Evolutionary conservation across 805 yeast genomes (phyloP), one percentile per base, ranked within the genome.

Genomic region (Priceomyces castillae): DNA sequence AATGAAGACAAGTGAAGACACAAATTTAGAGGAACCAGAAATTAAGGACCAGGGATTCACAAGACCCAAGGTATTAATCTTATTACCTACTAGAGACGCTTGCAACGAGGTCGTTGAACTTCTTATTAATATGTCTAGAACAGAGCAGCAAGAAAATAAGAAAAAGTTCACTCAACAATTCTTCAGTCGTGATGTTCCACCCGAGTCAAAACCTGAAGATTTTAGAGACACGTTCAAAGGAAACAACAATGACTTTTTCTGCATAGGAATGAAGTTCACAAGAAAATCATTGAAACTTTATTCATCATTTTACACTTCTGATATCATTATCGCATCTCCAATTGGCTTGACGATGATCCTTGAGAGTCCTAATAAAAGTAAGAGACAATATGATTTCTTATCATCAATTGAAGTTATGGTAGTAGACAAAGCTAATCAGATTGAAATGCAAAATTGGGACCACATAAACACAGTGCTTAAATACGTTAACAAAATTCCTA

Each of bases 11-110:
- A 73, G 43, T 58, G 67, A 45, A 7, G 67, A 69, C 19, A 50
- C 48, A 11, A 28, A 48, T 3, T 56, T 54, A 2, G 57, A 60
- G 51, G 82, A 77, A 46, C 78, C 78, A 10, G 95, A 88, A 54
- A 74, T 76, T 50, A 70, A 95, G 43, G 99, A 94, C 61, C 98
- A 94, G 63, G 98, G 99, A 22, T 94, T 89, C 61, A 90, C 97
- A 0, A 76, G 98, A 48, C 96, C 99, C 1, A 90, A 90, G 56
- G 90, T 85, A 1, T 66, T 94, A 43, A 79, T 92, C 4, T 64
- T 94, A 19, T 67, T 88, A 33, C 98, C 99, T 10, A 88, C 96
- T 0, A 77, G 97, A 56, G 77, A 89, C 51, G 68, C 84, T 7
- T 89, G 94, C 20, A 82, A 79, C 58, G 80, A 82, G 46, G 72